A percentile compares a stretch with the other conserved stretches of the same genome.
phyloP scores from a whole-genome alignment of 441 rosid species.

The Populus hybrid region DNA sequence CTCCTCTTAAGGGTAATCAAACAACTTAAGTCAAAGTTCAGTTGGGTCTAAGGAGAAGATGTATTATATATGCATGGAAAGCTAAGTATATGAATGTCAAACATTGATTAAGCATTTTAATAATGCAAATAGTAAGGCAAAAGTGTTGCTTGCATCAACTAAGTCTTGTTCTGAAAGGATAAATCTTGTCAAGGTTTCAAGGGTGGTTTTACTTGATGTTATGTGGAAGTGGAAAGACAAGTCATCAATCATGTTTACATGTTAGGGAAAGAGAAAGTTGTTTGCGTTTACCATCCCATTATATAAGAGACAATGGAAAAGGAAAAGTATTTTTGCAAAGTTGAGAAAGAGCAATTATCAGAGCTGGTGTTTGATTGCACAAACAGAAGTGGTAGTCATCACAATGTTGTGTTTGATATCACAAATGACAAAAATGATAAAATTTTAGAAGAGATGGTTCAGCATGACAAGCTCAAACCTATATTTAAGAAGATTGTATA shows the following conservation, averaged over 20 bases:
- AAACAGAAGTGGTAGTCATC: conserved; percentile 11
- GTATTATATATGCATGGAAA: conserved; percentile 54
- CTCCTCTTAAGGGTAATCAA: conserved; percentile 26
- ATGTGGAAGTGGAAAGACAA: conserved; percentile 75
- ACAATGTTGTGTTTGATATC: conserved; percentile 9
- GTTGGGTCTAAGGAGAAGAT: conserved; percentile 49
- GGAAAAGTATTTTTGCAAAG: conserved; percentile 48
- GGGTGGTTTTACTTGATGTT: conserved; percentile 67
- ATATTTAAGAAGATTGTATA: conserved; percentile 42
- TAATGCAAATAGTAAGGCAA: conserved; percentile 31
- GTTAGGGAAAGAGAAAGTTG: conserved; percentile 57
- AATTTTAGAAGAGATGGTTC: conserved; percentile 48
- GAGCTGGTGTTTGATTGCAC: too few species aligned
- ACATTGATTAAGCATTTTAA: conserved; percentile 18
- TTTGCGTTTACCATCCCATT: conserved; percentile 54
- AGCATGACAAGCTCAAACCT: conserved; percentile 28
- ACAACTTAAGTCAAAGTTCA: conserved; percentile 36
- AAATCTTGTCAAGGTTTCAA: conserved; percentile 19
- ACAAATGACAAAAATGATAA: conserved; percentile 35
- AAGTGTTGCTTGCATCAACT: too few species aligned
- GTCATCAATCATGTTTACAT: conserved; percentile 75
- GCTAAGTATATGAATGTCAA: conserved; percentile 40
- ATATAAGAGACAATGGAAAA: conserved; percentile 50
- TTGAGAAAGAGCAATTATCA: too few species aligned
- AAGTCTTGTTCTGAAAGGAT: too few species aligned